Evolutionary conservation across 495 filamentous ascomycete genomes (phyloP).

Genomic region (Astrocystis sublimbata): DNA sequence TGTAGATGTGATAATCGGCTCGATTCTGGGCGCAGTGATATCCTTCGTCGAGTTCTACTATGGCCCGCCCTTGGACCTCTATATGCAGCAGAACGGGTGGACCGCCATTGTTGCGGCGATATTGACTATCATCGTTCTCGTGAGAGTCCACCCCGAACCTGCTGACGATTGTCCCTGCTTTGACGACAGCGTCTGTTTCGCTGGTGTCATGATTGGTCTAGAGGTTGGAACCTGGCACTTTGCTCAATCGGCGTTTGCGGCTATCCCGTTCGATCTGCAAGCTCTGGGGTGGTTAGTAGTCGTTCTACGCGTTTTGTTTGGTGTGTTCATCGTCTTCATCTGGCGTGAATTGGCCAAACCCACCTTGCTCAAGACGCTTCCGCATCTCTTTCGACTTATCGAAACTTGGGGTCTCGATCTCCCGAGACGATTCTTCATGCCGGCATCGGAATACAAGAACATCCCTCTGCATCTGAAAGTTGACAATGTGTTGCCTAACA

Average conservation of each 20-base stretch:
- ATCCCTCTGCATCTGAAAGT: conserved; percentile 76
- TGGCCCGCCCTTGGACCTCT: conserved; percentile 66
- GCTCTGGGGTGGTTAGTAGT: conserved; percentile 62
- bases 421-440: conserved; percentile 85
- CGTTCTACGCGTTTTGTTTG: conserved; percentile 67
- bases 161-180: conserved; percentile 97
- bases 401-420: conserved; percentile 75
- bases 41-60: conserved; percentile 71
- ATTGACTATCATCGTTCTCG: conserved; percentile 67
- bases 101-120: conserved; percentile 60
- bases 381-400: conserved; percentile 82
- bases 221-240: conserved; percentile 82
- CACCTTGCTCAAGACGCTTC: conserved; percentile 69
- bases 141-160: conserved; percentile 91
- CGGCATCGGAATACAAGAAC: conserved; percentile 84
- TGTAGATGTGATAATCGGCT: conserved; percentile 81
- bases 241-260: conserved; percentile 57
- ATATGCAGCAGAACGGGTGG: conserved; percentile 59
- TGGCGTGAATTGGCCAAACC: conserved; percentile 92
- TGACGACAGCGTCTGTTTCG: conserved; percentile 93
- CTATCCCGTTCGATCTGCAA: conserved; percentile 58
- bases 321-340: conserved; percentile 78
- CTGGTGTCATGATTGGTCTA: conserved; percentile 81
- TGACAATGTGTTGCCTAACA: conserved; percentile 82
- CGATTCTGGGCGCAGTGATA: conserved; percentile 65